A percentile compares a stretch with the other conserved stretches of the same genome.
phyloP scores from a whole-genome alignment of 2,329 filamentous ascomycete species.

The Karstenula rhodostoma region DNA sequence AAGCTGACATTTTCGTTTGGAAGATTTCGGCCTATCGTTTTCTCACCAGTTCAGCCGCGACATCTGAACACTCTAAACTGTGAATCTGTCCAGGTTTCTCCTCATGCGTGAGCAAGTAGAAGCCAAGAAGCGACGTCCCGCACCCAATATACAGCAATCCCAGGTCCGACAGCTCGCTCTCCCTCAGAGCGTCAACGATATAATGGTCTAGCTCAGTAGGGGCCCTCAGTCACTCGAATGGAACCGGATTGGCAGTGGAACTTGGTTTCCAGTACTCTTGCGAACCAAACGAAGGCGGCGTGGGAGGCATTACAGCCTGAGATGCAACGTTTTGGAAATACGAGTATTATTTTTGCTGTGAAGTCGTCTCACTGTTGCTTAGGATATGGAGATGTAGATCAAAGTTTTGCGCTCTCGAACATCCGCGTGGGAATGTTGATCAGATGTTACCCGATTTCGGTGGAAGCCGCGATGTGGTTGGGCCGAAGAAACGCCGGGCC shows the following conservation, averaged over 20 bases:
- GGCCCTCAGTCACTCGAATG: constrained; percentile 51
- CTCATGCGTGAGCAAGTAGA: constrained; percentile 46
- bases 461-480: not conserved
- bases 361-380: constrained; percentile 25
- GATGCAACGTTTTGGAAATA: constrained; percentile 14
- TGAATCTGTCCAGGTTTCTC: constrained; percentile 42
- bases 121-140: constrained; percentile 49
- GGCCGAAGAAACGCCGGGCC: constrained; percentile 3
- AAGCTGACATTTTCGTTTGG: not conserved
- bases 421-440: not conserved
- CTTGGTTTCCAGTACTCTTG: constrained; percentile 49
- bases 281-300: constrained; percentile 44
- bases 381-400: not conserved
- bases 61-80: constrained; percentile 50
- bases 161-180: constrained; percentile 22
- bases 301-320: constrained; percentile 28
- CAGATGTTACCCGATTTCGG: not conserved
- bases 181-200: constrained; percentile 33
- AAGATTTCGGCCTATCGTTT: constrained; percentile 40
- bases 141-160: constrained; percentile 50
- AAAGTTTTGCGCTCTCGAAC: not conserved
- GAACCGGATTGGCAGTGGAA: constrained; percentile 41
- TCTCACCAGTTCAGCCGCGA: constrained; percentile 44
- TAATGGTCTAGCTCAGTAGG: constrained; percentile 40
- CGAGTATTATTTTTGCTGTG: constrained; percentile 13